Conservation (phyloP, 1,284 basidiomycete genomes). For the Ganoderma lucidum region DNA sequence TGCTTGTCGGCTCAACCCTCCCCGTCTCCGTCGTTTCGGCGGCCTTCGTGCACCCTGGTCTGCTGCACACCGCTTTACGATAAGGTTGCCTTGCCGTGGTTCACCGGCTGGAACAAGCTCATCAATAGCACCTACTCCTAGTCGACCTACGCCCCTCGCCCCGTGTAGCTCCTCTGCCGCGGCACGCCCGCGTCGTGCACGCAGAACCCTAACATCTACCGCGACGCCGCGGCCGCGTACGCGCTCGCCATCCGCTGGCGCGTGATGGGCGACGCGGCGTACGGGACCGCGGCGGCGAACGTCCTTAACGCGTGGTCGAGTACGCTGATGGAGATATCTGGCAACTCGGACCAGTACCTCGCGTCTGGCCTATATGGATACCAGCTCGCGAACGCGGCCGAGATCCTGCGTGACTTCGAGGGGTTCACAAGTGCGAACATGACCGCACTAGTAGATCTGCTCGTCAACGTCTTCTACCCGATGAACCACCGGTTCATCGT, state of each 20-base stretch:
- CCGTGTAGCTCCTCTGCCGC: conserved; percentile 17
- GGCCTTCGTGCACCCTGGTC: conserved; percentile 18
- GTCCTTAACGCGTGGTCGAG: conserved; percentile 18
- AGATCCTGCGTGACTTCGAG: conserved; percentile 12
- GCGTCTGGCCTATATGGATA: conserved; percentile 18
- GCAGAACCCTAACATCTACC: conserved; percentile 17
- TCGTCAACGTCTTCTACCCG: conserved; percentile 22
- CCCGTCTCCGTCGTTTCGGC: background rate
- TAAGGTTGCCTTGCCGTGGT: conserved; percentile 3
- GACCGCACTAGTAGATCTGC: conserved; percentile 5
- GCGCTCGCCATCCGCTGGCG: conserved; percentile 14
- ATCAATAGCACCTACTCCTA: conserved; percentile 18
- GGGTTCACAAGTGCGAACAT: conserved; percentile 14
- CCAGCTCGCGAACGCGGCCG: conserved; percentile 21
- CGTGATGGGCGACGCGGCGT: conserved; percentile 14
- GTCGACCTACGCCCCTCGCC: conserved; percentile 13
- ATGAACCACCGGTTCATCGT: conserved; percentile 20
- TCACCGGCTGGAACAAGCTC: conserved; percentile 21
- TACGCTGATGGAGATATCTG: conserved; percentile 19
- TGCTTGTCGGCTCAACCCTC: background rate
- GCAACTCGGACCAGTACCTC: conserved; percentile 22
- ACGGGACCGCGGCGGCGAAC: conserved; percentile 6
- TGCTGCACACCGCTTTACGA: conserved; percentile 8
- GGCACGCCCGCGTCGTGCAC: conserved; percentile 8
- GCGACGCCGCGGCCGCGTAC: conserved; percentile 18